Conservation (phyloP, 1,139 yeast species). For the Komagataea norvegica region DNA sequence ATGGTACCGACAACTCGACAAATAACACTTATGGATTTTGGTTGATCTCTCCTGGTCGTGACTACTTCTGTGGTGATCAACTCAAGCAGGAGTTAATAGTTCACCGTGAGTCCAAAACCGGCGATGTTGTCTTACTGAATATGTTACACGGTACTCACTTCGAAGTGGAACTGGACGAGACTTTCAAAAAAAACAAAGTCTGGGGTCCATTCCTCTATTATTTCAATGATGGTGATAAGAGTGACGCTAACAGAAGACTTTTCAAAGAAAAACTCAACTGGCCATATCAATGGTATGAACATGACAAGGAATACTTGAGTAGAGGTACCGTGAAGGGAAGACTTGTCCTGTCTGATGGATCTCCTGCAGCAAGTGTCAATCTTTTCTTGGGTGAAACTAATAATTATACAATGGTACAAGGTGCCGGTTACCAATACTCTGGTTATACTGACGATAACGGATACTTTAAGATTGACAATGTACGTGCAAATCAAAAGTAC, state of each 20-base stretch:
- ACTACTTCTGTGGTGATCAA: constrained; percentile 7
- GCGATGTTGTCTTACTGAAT: constrained; percentile 5
- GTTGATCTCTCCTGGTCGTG: constrained; percentile 7
- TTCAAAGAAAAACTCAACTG: constrained; percentile 5
- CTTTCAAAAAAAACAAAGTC: constrained; percentile 1
- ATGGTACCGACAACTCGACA: constrained; percentile 4
- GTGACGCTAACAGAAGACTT: constrained; percentile 7
- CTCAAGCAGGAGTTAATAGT: constrained; percentile 5
- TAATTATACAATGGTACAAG: constrained; percentile 6
- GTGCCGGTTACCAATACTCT: constrained; percentile 7
- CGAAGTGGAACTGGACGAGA: constrained; percentile 3
- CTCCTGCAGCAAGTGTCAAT: constrained; percentile 6
- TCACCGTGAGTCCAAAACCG: constrained; percentile 5
- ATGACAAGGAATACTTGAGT: constrained; percentile 1
- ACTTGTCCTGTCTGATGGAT: constrained; percentile 4
- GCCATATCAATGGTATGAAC: constrained; percentile 6
- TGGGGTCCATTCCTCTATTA: constrained; percentile 7
- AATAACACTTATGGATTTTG: constrained; percentile 3
- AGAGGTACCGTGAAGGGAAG: constrained; percentile 6
- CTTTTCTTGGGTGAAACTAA: constrained; percentile 3
- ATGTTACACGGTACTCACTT: constrained; percentile 8
- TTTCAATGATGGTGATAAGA: constrained; percentile 7
- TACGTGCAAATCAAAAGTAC: constrained; percentile 2
- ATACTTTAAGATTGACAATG: constrained; percentile 1
- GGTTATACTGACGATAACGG: constrained; percentile 8